These are phyloP conservation scores for Solanum paucissectum DNA, from an alignment of 257 asterid genomes.

Conservation along the genomic window DNA sequence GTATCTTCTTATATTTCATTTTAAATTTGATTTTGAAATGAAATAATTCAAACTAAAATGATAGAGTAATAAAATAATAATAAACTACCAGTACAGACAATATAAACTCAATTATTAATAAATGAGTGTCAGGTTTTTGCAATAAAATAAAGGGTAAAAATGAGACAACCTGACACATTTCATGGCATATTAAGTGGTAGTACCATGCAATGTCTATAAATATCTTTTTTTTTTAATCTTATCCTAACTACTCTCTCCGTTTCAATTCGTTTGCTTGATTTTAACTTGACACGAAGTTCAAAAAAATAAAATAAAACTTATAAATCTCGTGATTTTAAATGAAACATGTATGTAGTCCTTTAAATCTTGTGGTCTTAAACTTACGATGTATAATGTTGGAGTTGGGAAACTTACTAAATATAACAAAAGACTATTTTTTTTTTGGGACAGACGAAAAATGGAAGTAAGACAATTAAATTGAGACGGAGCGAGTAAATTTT, in stretches of 20 bases:
- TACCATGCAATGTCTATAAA: not conserved
- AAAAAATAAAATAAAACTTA: not conserved
- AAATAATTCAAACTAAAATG: not conserved
- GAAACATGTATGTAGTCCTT: not conserved
- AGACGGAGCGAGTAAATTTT: not conserved
- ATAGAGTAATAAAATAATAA: not conserved
- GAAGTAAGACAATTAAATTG: not conserved
- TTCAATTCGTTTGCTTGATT: not conserved
- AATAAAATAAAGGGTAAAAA: not conserved
- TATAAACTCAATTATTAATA: not conserved
- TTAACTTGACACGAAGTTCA: rapidly evolving
- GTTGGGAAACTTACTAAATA: not conserved
- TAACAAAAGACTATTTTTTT: not conserved
- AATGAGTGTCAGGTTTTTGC: not conserved
- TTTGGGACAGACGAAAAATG: not conserved
- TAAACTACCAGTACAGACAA: not conserved
- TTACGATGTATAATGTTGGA: not conserved
- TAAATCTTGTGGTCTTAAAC: not conserved
- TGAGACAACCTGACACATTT: not conserved
- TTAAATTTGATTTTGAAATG: not conserved
- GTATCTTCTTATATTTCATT: not conserved
- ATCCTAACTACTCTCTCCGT: not conserved
- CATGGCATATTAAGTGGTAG: not conserved
- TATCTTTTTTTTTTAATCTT: not conserved
- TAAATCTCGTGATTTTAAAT: not conserved